Conservation (phyloP, 495 filamentous ascomycete genomes). For the Neurospora pannonica region DNA sequence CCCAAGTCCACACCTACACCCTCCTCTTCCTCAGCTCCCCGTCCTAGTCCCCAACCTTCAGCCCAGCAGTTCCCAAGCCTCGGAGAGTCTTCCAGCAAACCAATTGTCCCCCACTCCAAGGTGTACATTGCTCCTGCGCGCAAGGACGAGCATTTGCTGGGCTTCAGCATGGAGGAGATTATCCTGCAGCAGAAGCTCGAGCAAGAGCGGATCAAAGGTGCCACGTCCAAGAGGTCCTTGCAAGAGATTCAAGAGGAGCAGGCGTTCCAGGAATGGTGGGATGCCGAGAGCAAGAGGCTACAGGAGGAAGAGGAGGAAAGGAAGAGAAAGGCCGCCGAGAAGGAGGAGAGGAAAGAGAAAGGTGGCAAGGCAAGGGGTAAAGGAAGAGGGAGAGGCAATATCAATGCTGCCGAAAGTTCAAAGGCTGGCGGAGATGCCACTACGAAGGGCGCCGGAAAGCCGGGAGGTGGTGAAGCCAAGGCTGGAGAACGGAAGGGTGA, state of each 20-base stretch:
- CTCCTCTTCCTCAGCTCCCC: slow-evolving; percentile 1
- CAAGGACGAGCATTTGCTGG: slow-evolving; percentile 47
- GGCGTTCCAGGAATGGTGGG: slow-evolving; percentile 98
- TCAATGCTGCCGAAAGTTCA: not conserved
- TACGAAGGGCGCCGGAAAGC: not conserved
- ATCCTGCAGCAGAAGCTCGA: slow-evolving; percentile 77
- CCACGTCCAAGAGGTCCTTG: slow-evolving; percentile 73
- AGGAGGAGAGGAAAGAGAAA: slow-evolving; percentile 3
- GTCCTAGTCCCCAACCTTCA: slow-evolving; percentile 6
- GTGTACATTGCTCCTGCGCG: slow-evolving; percentile 35
- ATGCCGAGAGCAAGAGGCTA: slow-evolving; percentile 67
- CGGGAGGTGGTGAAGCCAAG: not conserved
- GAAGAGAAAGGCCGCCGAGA: slow-evolving; percentile 24
- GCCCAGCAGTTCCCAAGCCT: not conserved
- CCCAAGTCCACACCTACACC: slow-evolving; percentile 3
- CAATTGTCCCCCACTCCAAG: slow-evolving; percentile 41
- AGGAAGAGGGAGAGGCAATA: not conserved
- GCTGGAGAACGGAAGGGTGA: slow-evolving; percentile 9
- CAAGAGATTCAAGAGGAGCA: slow-evolving; percentile 95
- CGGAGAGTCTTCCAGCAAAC: slow-evolving; percentile 2
- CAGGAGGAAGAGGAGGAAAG: slow-evolving; percentile 53
- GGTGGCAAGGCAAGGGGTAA: slow-evolving; percentile 1
- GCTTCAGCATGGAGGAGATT: slow-evolving; percentile 77
- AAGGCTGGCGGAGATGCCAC: not conserved
- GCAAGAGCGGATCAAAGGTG: slow-evolving; percentile 72